Conservation (phyloP, 2,329 filamentous ascomycete species). For the Cercospora zeae-maydis region DNA sequence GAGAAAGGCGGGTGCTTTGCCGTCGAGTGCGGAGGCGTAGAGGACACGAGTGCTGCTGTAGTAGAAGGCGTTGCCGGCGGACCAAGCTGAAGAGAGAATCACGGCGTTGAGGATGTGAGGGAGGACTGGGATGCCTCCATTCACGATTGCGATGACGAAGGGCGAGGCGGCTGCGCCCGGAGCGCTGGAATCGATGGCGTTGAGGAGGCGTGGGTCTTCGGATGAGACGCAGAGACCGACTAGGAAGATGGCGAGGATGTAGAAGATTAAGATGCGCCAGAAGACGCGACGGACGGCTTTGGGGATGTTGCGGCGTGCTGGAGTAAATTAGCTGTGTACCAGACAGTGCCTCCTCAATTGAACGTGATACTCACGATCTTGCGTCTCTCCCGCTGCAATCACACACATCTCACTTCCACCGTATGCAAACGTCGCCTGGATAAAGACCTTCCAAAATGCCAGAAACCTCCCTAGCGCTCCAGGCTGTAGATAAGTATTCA, state of each 20-base stretch:
- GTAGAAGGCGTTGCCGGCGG: constrained; percentile 54
- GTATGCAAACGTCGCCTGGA: constrained; percentile 35
- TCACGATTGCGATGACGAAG: constrained; percentile 58
- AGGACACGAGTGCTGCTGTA: constrained; percentile 53
- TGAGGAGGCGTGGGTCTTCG: constrained; percentile 37
- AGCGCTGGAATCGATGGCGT: constrained; percentile 28
- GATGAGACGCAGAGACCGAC: constrained; percentile 42
- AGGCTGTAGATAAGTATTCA: constrained; percentile 30
- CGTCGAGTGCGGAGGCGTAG: constrained; percentile 56
- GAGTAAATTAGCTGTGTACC: not conserved
- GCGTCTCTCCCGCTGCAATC: constrained; percentile 38
- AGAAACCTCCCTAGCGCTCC: constrained; percentile 40
- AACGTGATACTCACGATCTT: constrained; percentile 20
- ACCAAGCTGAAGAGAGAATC: constrained; percentile 64
- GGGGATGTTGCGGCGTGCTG: constrained; percentile 28
- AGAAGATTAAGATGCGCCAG: constrained; percentile 46
- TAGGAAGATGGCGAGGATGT: constrained; percentile 40
- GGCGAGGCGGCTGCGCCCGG: constrained; percentile 46
- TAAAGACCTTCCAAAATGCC: constrained; percentile 40
- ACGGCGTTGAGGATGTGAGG: constrained; percentile 65
- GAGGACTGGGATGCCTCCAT: constrained; percentile 60
- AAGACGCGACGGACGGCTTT: constrained; percentile 44
- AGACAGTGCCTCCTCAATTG: too few species aligned
- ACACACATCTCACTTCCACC: constrained; percentile 36
- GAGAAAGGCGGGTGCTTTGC: constrained; percentile 60